Evolutionary conservation across 176 grass and related monocot species (phyloP).

Genomic region (Guadua angustifolia): DNA sequence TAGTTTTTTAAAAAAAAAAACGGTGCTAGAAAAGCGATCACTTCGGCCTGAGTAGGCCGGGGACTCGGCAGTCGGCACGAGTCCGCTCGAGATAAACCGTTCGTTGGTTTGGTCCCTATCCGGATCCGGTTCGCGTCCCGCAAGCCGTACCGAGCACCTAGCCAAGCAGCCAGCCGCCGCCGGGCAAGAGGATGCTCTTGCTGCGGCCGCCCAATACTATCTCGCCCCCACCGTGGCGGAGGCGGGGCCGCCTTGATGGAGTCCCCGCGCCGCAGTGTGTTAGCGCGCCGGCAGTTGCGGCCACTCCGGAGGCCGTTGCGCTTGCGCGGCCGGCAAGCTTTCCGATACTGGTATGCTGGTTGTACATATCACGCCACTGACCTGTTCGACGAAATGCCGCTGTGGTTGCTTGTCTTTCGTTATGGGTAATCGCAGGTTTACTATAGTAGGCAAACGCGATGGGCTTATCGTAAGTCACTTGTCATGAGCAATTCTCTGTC

Average conservation of each 20-base stretch:
- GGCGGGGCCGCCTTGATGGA: background rate
- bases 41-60: too few relatives aligned
- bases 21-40: too few relatives aligned
- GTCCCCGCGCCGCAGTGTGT: background rate
- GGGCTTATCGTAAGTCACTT: too few relatives aligned
- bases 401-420: background rate
- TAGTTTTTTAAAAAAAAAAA: too few relatives aligned
- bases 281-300: background rate
- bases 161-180: background rate
- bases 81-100: background rate
- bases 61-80: background rate
- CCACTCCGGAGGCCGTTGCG: background rate
- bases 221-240: background rate
- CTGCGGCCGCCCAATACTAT: background rate
- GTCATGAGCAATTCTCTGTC: too few relatives aligned
- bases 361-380: background rate
- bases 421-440: background rate
- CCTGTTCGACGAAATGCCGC: background rate
- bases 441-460: background rate
- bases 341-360: slow-evolving; percentile 39
- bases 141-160: background rate
- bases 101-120: background rate
- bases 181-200: background rate
- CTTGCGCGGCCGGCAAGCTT: background rate
- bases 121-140: background rate